Evolutionary conservation across 176 grass and related monocot species (phyloP), one percentile per base, ranked within the genome.

Genomic region (Oryza punctata): DNA sequence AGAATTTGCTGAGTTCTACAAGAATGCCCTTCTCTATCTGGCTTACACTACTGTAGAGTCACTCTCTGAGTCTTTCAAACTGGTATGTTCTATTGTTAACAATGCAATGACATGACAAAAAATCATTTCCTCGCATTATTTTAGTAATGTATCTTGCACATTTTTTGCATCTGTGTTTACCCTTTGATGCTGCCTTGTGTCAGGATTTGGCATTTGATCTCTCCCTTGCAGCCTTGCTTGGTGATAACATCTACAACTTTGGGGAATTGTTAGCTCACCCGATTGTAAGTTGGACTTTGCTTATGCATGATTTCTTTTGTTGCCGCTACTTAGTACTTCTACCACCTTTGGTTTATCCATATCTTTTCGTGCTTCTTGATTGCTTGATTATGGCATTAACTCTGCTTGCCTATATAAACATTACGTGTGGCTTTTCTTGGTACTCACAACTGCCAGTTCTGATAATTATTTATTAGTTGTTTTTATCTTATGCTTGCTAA

Each of bases 271-370:
- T 61, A 61, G 57, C 57, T 61, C 57, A 61, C n/a, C 57, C 57
- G 0, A 61, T 61, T 87, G 89, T 91, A 91, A 81, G 77, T 81
- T 21, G 18, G 70, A 69, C 16, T 69, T 57, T 57, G 19, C 52
- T 21, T n/a, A 6, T 2, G 67, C 67, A 69, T 38, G 4, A 40
- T 69, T 7, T 69, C 28, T 69, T 37, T 40, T 40, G 67, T 37
- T 40, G 2, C 32, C 16, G 3, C 2, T 66, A 5, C 10, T 41
- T 41, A 41, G 38, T 40, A 33, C 4, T n/a, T n/a, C n/a, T 33
- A 40, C 3, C 24, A 26, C 7, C 11, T 57, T 64, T 26, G 26
- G 8, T 57, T 21, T 57, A 57, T n/a, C 27, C 14, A 25, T 66
- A 28, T 7, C 1, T 6, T 63, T 66, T 57, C n/a, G 52, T 61